Evolutionary conservation across 2,329 filamentous ascomycete species (phyloP).

Genomic region (Myotisia sp.): DNA sequence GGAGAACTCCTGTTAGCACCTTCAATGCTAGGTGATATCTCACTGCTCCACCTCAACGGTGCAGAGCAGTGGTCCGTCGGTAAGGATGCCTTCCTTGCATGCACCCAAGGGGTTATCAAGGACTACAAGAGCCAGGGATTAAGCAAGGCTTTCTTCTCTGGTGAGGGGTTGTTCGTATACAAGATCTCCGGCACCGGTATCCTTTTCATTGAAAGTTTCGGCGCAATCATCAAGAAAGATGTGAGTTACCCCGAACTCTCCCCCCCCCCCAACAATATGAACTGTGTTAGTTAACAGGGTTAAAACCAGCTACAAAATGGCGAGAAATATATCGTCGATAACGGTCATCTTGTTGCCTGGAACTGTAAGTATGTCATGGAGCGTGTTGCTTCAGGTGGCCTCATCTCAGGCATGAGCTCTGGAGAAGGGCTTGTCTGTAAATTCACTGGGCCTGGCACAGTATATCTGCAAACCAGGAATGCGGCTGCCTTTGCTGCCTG

Average conservation of each 20-base stretch:
- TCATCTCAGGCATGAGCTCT: conserved; percentile 73
- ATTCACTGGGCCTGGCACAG: conserved; percentile 76
- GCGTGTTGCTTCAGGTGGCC: conserved; percentile 68
- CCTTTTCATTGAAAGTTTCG: conserved; percentile 83
- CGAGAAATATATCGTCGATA: conserved; percentile 85
- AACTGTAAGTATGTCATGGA: conserved; percentile 90
- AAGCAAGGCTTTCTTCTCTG: conserved; percentile 82
- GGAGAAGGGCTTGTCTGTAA: conserved; percentile 88
- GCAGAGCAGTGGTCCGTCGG: conserved; percentile 63
- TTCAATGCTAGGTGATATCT: conserved; percentile 67
- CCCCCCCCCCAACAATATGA: not conserved
- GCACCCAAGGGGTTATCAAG: conserved; percentile 73
- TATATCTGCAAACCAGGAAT: conserved; percentile 89
- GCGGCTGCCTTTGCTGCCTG: conserved; percentile 47
- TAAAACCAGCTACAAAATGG: conserved; percentile 35
- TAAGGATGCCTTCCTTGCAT: conserved; percentile 72
- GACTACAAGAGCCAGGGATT: conserved; percentile 77
- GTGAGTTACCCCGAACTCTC: conserved; percentile 36
- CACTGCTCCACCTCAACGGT: conserved; percentile 59
- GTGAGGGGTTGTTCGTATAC: conserved; percentile 83
- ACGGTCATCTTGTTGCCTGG: conserved; percentile 90
- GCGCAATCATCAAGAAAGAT: conserved; percentile 88
- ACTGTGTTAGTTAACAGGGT: not conserved
- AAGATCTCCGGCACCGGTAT: conserved; percentile 69
- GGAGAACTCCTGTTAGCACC: conserved; percentile 82